Conservation (phyloP, 2,329 filamentous ascomycete species). For the Fusarium sp. region DNA sequence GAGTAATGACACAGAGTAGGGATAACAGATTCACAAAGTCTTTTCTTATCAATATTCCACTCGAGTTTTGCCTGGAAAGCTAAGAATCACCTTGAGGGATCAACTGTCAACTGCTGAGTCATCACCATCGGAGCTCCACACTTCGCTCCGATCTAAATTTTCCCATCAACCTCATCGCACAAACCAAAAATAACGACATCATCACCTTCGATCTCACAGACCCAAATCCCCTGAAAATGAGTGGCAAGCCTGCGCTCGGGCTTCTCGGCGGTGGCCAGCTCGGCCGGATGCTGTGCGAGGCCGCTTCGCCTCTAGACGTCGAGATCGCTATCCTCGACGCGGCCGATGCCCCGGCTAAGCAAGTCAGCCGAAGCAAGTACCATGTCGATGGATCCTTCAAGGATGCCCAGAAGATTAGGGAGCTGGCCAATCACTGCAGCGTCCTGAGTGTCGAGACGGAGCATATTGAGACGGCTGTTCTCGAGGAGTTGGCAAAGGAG, state of each 20-base stretch:
- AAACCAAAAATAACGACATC: slow-evolving; percentile 8
- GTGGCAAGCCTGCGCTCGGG: slow-evolving; percentile 52
- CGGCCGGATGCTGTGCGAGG: slow-evolving; percentile 92
- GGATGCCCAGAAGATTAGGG: slow-evolving; percentile 79
- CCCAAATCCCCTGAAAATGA: slow-evolving; percentile 2
- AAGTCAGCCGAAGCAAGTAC: slow-evolving; percentile 78
- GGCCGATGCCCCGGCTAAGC: slow-evolving; percentile 81
- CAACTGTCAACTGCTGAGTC: background rate
- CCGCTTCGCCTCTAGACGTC: slow-evolving; percentile 79
- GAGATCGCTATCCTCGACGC: slow-evolving; percentile 83
- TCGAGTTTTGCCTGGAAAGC: background rate
- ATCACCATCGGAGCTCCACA: background rate
- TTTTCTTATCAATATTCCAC: too few species aligned
- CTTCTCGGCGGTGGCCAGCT: slow-evolving; percentile 76
- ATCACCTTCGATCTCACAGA: background rate
- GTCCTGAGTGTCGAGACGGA: slow-evolving; percentile 95
- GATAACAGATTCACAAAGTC: too few species aligned
- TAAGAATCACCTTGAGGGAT: too few species aligned
- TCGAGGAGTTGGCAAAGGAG: slow-evolving; percentile 80
- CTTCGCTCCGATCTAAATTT: slow-evolving; percentile 24
- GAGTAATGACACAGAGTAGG: background rate
- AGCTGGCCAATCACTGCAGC: slow-evolving; percentile 81
- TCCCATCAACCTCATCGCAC: slow-evolving; percentile 23
- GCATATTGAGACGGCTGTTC: slow-evolving; percentile 89
- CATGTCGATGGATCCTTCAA: slow-evolving; percentile 92